Evolutionary conservation across 2,329 filamentous ascomycete genomes (phyloP).

Genomic region (Ophiocordyceps camponoti-saundersi): DNA sequence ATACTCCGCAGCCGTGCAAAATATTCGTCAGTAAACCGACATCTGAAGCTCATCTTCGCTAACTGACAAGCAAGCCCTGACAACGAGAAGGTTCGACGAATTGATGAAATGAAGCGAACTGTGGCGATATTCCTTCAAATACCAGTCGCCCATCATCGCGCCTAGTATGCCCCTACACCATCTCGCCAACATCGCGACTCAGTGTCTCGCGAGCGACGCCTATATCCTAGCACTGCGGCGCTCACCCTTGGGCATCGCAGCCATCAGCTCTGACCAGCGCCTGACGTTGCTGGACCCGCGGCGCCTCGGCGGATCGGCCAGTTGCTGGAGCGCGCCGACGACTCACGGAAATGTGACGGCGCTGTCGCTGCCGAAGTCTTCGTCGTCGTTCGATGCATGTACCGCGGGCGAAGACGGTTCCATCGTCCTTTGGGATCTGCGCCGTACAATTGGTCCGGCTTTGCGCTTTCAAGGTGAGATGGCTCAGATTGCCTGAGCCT

Average conservation of each 20-base stretch:
- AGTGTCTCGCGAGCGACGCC: constrained; percentile 19
- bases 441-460: constrained; percentile 19
- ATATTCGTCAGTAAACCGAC: too few species aligned
- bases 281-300: constrained; percentile 47
- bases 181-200: constrained; percentile 14
- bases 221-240: constrained; percentile 43
- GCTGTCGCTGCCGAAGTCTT: constrained; percentile 34
- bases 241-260: constrained; percentile 33
- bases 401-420: constrained; percentile 58
- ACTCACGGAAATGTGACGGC: constrained; percentile 48
- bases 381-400: constrained; percentile 22
- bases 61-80: too few species aligned
- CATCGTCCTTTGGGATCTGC: constrained; percentile 46
- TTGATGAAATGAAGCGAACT: too few species aligned
- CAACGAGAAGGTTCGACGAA: too few species aligned
- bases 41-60: too few species aligned
- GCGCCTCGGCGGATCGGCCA: constrained; percentile 32
- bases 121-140: too few species aligned
- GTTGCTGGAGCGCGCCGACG: constrained; percentile 28
- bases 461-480: constrained; percentile 27
- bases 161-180: constrained; percentile 12
- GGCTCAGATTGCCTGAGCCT: neutral
- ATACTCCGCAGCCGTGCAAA: too few species aligned
- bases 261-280: constrained; percentile 55
- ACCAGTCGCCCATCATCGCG: too few species aligned